phyloP scores from a whole-genome alignment of 202 grass and related monocot genomes.

The Dendrocalamus latiflorus region DNA sequence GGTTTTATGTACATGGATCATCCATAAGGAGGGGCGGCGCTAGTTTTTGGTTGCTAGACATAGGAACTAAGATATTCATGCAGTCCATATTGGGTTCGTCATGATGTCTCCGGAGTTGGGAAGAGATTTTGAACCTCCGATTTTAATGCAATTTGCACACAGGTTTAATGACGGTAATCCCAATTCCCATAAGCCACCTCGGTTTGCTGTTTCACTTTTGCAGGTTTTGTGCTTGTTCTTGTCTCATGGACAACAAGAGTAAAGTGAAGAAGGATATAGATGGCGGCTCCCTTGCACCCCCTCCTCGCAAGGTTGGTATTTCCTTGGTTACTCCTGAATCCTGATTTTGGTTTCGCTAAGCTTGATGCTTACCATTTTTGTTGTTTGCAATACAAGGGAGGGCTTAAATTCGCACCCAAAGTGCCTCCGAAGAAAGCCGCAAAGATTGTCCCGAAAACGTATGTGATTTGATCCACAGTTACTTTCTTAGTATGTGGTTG shows the following conservation, averaged over 20 bases:
- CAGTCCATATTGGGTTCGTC: no score
- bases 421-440: constrained; percentile 31
- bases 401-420: constrained; percentile 50
- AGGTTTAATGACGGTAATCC: neutral
- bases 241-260: constrained; percentile 34
- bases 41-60: no score
- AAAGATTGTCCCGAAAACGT: constrained; percentile 33
- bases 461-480: neutral
- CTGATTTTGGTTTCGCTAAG: no score
- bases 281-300: neutral
- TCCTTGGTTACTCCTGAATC: neutral
- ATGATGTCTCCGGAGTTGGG: neutral
- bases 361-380: neutral
- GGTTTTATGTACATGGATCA: no score
- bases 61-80: no score
- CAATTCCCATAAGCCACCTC: neutral
- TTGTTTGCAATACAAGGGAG: neutral
- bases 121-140: neutral
- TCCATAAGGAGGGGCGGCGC: no score
- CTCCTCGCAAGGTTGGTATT: constrained; percentile 35
- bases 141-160: neutral
- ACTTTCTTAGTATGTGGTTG: neutral
- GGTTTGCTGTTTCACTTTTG: neutral
- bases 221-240: neutral
- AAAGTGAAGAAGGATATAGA: constrained; percentile 32